phyloP scores from a whole-genome alignment of 208 protist species.

The Leishmania tarentolae region DNA sequence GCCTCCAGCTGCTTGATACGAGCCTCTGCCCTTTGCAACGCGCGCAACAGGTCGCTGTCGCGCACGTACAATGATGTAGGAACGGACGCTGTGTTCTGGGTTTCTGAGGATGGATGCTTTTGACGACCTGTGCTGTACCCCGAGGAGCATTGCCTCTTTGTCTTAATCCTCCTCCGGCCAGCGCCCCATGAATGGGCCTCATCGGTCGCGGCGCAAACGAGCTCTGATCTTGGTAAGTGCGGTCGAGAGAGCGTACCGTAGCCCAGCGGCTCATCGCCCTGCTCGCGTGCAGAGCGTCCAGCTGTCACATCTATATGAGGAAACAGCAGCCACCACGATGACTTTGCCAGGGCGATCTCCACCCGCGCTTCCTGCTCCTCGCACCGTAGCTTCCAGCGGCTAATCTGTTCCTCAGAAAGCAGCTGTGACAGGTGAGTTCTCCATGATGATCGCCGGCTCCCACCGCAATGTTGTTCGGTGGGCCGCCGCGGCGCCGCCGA shows the following conservation, averaged over 20 bases:
- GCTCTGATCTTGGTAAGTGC: neutral
- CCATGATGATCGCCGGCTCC: neutral
- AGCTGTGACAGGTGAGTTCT: neutral
- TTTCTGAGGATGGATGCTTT: neutral
- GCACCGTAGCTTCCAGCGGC: constrained; percentile 20
- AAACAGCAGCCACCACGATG: neutral
- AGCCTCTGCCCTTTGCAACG: constrained; percentile 52
- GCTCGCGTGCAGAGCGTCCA: neutral
- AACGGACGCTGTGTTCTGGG: neutral
- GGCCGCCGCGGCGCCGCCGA: neutral
- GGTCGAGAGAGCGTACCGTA: neutral
- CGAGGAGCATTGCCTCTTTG: neutral
- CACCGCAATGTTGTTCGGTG: neutral
- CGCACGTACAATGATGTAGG: constrained; percentile 27
- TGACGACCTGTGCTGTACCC: neutral
- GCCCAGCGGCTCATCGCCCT: neutral
- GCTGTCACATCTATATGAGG: neutral
- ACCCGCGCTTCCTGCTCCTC: constrained; percentile 26
- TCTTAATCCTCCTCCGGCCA: neutral
- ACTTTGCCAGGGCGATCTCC: constrained; percentile 17
- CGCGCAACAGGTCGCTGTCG: constrained; percentile 73
- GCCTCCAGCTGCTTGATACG: constrained; percentile 48
- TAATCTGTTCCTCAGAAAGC: constrained; percentile 20
- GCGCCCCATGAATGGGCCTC: neutral
- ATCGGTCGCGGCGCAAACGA: neutral